Evolutionary conservation across 768 basidiomycete genomes (phyloP).

Genomic region (Tricholoma matsutake): DNA sequence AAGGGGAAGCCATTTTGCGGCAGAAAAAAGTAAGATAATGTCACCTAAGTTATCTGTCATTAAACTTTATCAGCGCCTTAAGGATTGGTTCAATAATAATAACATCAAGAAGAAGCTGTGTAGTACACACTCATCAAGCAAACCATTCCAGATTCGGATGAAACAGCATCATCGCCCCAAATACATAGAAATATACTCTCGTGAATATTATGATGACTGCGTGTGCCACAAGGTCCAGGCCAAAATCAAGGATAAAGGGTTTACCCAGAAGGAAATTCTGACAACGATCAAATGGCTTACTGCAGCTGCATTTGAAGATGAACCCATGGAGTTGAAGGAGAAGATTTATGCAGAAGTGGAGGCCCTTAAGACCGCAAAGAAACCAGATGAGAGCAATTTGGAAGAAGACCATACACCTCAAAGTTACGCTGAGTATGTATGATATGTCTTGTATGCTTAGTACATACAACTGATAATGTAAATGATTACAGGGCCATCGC

Average conservation of each 20-base stretch:
- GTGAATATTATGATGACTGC: not conserved
- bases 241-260: conserved; percentile 1
- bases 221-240: not conserved
- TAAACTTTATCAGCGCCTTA: not conserved
- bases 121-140: not conserved
- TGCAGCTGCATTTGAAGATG: not conserved
- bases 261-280: not conserved
- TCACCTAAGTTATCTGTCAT: not conserved
- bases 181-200: not conserved
- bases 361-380: not conserved
- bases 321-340: not conserved
- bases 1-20: not conserved
- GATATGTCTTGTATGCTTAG: not conserved
- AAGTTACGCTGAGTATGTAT: not conserved
- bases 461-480: not conserved
- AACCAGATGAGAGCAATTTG: not conserved
- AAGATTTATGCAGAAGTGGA: not conserved
- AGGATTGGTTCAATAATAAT: conserved; percentile 1
- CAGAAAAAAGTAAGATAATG: not conserved
- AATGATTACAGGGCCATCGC: not conserved
- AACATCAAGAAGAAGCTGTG: not conserved
- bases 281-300: not conserved
- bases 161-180: not conserved
- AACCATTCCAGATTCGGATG: not conserved
- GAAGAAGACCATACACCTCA: not conserved